Evolutionary conservation across 192 early-diverging fungal genomes (phyloP).

Genomic region (Coemansia sp.): DNA sequence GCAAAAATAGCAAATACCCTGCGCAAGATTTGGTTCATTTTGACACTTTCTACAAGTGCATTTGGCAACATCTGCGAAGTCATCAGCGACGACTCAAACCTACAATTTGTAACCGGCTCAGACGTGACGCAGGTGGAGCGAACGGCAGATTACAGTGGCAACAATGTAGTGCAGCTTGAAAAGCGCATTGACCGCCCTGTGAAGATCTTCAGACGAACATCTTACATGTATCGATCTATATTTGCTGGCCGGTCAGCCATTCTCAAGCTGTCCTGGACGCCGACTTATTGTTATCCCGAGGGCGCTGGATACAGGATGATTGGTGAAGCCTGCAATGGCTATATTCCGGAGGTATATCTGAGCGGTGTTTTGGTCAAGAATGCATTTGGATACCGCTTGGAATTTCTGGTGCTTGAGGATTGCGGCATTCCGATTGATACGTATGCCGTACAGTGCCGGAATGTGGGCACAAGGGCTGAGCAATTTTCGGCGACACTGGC

Average conservation of each 20-base stretch:
- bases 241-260: neutral
- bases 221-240: neutral
- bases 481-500: neutral
- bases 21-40: neutral
- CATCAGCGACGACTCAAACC: too few relatives aligned
- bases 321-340: neutral
- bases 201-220: neutral
- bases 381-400: conserved; percentile 11
- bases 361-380: neutral
- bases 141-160: neutral
- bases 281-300: conserved; percentile 4
- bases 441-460: neutral
- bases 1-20: too few relatives aligned
- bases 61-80: neutral
- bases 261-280: conserved; percentile 14
- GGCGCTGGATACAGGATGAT: conserved; percentile 20
- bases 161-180: neutral
- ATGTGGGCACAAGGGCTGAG: neutral
- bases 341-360: neutral
- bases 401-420: conserved; percentile 15
- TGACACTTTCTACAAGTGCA: neutral
- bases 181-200: neutral
- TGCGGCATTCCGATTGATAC: conserved; percentile 2
- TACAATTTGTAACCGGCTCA: neutral
- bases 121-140: neutral